Conservation (phyloP, 2,329 filamentous ascomycete genomes). For the Fusarium armeniacum region DNA sequence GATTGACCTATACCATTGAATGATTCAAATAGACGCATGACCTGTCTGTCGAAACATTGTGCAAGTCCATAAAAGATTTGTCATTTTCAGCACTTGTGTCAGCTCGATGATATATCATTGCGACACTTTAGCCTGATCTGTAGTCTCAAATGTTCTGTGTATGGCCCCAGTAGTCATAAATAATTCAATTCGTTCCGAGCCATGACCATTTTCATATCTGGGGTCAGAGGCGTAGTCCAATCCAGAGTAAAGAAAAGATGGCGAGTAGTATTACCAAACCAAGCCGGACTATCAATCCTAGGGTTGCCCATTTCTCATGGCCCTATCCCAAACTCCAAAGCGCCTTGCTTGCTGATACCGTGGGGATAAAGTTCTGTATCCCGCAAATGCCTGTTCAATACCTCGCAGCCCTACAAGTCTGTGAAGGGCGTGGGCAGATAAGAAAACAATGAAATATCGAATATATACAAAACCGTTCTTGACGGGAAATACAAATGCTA, state of each 20-base stretch:
- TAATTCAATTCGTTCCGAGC: slow-evolving; percentile 29
- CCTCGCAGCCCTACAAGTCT: slow-evolving; percentile 14
- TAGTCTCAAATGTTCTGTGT: slow-evolving; percentile 17
- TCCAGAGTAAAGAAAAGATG: slow-evolving; percentile 31
- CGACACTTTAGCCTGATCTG: slow-evolving; percentile 35
- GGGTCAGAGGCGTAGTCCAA: slow-evolving; percentile 29
- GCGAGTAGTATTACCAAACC: slow-evolving; percentile 37
- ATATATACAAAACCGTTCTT: slow-evolving; percentile 28
- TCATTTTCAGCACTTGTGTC: slow-evolving; percentile 45
- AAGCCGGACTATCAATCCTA: slow-evolving; percentile 30
- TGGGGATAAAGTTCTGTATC: slow-evolving; percentile 21
- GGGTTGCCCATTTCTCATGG: slow-evolving; percentile 20
- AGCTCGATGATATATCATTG: slow-evolving; percentile 40
- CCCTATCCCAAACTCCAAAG: slow-evolving; percentile 35
- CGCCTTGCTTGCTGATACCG: slow-evolving; percentile 42
- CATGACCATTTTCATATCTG: slow-evolving; percentile 38
- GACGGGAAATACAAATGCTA: slow-evolving; percentile 33
- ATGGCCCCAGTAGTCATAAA: slow-evolving; percentile 25
- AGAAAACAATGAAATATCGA: slow-evolving; percentile 25
- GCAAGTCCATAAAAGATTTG: slow-evolving; percentile 29
- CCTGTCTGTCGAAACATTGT: slow-evolving; percentile 22
- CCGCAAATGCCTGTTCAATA: slow-evolving; percentile 30
- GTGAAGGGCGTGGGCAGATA: slow-evolving; percentile 18
- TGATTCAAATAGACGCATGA: slow-evolving; percentile 29
- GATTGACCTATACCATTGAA: slow-evolving; percentile 31